Base-by-base conservation (phyloP, 139 green algal species). In the Chlorella sp. region DNA sequence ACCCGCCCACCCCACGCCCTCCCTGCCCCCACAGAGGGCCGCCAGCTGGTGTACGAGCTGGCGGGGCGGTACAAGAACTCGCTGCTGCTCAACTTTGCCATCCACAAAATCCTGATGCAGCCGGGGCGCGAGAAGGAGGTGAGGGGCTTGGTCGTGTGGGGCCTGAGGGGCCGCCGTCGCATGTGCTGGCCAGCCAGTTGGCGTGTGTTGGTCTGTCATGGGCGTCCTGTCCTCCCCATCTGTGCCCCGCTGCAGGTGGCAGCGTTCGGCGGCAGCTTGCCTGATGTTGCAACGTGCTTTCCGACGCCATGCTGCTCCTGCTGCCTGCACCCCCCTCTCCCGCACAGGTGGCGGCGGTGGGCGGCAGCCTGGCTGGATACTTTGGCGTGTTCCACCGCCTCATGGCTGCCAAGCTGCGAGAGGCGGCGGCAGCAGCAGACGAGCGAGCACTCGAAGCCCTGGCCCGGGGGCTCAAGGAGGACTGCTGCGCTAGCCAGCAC, bases 41-140 rank as follows among this genome's bases (percentile, higher is more conserved):
- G 91, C 4, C 81, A 91, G 47, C 85, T 98, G 12, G 93, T 98
- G 25, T 97, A 97, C 74, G 87, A 93, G n/a, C 91, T 98, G 67
- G 93, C 89, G 6, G 88, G 85, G 15, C 74, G 73, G 47, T 92
- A 97, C 87, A 87, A 90, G 57, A 94, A 91, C 84, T 91, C 92
- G 83, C 85, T 96, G 87, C 87, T 96, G 74, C 91, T 97, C 23
- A 96, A 95, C 86, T 96, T 93, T 89, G 93, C 93, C n/a, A 94
- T 97, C 56, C 93, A 96, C 63, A 92, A 92, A 68, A 95, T 95
- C 56, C 82, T 97, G 55, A 91, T 89, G 84, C 88, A 92, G 87
- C 91, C 93, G 57, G 47, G 88, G 23, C 34, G 56, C n/a, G 70
- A 85, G 32, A 91, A 89, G 55, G 90, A 95, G 76, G 91, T 85